Evolutionary conservation across 2,329 filamentous ascomycete genomes (phyloP).

Genomic region (Diaporthe australafricana): DNA sequence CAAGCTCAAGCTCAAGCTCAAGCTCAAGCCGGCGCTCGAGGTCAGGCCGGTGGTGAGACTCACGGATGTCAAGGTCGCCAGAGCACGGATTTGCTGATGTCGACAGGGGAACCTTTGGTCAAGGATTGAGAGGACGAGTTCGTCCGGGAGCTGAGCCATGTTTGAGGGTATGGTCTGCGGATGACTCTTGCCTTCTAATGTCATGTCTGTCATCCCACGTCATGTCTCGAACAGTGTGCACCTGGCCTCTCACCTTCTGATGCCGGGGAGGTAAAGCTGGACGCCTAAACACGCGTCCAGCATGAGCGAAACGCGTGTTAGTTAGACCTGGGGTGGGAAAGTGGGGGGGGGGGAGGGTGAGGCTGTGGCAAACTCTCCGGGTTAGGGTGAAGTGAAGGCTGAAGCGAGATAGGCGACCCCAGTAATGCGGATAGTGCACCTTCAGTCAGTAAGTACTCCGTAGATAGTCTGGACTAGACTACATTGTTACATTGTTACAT

Average conservation of each 20-base stretch:
- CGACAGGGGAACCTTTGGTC: conserved; percentile 66
- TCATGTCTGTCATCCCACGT: background rate
- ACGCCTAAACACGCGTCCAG: background rate
- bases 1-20: too few relatives aligned
- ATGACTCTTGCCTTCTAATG: background rate
- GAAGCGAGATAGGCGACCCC: background rate
- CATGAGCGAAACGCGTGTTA: background rate
- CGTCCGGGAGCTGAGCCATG: conserved; percentile 58
- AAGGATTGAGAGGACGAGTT: conserved; percentile 59
- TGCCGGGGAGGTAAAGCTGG: background rate
- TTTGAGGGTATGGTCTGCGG: background rate
- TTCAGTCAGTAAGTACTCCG: too few relatives aligned
- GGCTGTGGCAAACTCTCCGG: background rate
- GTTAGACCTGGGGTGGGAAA: background rate
- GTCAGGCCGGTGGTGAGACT: conserved; percentile 37
- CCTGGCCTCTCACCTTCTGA: background rate
- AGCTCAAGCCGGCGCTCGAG: too few relatives aligned
- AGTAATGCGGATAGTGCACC: background rate
- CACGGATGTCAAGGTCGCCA: conserved; percentile 67
- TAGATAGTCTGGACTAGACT: too few relatives aligned
- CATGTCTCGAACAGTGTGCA: background rate
- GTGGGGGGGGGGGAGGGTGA: background rate
- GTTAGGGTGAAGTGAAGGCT: background rate
- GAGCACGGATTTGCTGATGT: conserved; percentile 68
- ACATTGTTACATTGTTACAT: background rate